Evolutionary conservation across 2,329 filamentous ascomycete species (phyloP).

Genomic region (Triangularia setosa): DNA sequence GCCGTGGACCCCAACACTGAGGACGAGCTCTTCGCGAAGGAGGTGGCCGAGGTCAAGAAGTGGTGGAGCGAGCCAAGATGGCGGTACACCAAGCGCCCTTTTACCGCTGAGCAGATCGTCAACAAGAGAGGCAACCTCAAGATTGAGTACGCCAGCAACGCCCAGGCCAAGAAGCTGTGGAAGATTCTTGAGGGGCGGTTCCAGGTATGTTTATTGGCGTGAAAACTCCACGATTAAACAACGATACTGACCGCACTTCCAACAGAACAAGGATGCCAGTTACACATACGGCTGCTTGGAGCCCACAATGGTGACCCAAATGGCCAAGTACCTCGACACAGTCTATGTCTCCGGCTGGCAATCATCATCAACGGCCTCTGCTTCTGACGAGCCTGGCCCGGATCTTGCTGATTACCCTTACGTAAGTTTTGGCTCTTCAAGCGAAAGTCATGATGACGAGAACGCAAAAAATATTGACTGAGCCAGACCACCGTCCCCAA

Average conservation of each 20-base stretch:
- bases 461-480: background rate
- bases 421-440: conserved; percentile 44
- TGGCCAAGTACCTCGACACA: conserved; percentile 98
- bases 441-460: background rate
- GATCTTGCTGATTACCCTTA: conserved; percentile 98
- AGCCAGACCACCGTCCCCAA: conserved; percentile 89
- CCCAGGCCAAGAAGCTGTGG: conserved; percentile 92
- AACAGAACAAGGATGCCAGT: conserved; percentile 74
- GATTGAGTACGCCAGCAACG: conserved; percentile 88
- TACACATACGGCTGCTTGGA: conserved; percentile 97
- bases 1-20: conserved; percentile 54
- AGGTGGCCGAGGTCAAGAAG: conserved; percentile 82
- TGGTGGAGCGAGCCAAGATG: conserved; percentile 95
- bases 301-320: conserved; percentile 97
- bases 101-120: conserved; percentile 95
- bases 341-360: conserved; percentile 99
- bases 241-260: background rate
- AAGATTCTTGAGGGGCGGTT: conserved; percentile 81
- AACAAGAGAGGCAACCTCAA: conserved; percentile 88
- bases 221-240: background rate
- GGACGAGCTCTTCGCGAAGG: conserved; percentile 68
- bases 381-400: conserved; percentile 91
- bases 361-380: conserved; percentile 91
- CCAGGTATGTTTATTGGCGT: conserved; percentile 54
- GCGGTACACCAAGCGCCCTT: conserved; percentile 87